Evolutionary conservation across 1,284 basidiomycete genomes (phyloP).

Genomic region (Malassezia psittaci): DNA sequence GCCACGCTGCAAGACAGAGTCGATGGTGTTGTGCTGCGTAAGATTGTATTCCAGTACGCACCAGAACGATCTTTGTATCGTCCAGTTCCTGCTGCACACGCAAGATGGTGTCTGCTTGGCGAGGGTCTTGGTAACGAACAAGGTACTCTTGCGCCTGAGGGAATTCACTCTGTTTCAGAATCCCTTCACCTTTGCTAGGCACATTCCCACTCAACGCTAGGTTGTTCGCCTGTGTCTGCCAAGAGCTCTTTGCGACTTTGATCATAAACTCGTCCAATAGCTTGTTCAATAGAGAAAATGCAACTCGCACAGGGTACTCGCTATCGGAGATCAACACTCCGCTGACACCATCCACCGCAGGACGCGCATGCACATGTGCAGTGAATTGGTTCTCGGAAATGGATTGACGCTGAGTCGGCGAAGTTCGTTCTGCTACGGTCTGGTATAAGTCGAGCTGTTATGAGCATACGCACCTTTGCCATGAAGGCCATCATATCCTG

Average conservation of each 20-base stretch:
- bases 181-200: conserved; percentile 37
- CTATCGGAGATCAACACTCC: conserved; percentile 87
- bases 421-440: conserved; percentile 84
- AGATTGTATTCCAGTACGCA: conserved; percentile 9
- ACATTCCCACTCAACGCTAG: conserved; percentile 32
- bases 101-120: conserved; percentile 97
- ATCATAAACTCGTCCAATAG: conserved; percentile 82
- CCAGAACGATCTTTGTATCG: conserved; percentile 86
- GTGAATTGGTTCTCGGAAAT: conserved; percentile 90
- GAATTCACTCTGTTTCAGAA: conserved; percentile 41
- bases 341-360: conserved; percentile 49
- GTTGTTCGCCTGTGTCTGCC: conserved; percentile 50
- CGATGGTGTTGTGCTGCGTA: conserved; percentile 82
- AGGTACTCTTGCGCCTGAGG: conserved; percentile 66
- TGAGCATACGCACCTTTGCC: conserved; percentile 32
- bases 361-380: conserved; percentile 68
- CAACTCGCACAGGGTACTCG: conserved; percentile 92
- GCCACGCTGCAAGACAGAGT: conserved; percentile 87
- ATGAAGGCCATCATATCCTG: conserved; percentile 48
- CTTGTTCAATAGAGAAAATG: conserved; percentile 89
- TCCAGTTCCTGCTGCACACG: conserved; percentile 95
- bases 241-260: conserved; percentile 60
- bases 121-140: conserved; percentile 91
- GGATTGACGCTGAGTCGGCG: conserved; percentile 60
- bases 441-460: conserved; percentile 1